Conservation (phyloP, 331 rosid genomes). For the Malus hybrid region DNA sequence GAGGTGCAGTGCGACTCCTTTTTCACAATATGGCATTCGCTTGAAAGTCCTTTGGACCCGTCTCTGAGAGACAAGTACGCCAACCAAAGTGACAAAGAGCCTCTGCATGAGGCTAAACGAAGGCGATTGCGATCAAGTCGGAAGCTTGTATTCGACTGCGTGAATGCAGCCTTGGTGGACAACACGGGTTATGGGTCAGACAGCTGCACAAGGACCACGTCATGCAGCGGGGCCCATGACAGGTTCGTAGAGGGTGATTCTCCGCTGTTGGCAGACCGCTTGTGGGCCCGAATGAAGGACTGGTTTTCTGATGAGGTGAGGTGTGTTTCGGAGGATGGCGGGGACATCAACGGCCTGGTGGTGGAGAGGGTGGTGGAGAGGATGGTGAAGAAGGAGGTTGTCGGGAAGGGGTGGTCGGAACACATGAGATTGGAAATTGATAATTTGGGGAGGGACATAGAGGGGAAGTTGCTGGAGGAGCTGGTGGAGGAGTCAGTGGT, state of each 20-base stretch:
- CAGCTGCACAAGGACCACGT: constrained; percentile 17
- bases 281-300: constrained; percentile 66
- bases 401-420: constrained; percentile 62
- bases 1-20: constrained; percentile 28
- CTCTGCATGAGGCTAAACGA: constrained; percentile 57
- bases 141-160: constrained; percentile 79
- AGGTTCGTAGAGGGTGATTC: constrained; percentile 31
- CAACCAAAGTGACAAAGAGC: constrained; percentile 39
- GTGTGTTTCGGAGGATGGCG: constrained; percentile 47
- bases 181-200: constrained; percentile 37
- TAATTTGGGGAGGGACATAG: constrained; percentile 62
- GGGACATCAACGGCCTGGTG: constrained; percentile 62
- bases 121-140: constrained; percentile 61
- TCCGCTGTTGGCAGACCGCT: constrained; percentile 40
- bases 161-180: constrained; percentile 54
- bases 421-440: constrained; percentile 53
- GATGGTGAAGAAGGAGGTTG: constrained; percentile 65
- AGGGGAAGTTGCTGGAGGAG: constrained; percentile 55
- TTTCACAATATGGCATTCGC: constrained; percentile 57
- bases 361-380: constrained; percentile 30
- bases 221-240: constrained; percentile 25
- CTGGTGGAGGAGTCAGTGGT: constrained; percentile 64
- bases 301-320: constrained; percentile 45
- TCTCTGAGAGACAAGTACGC: constrained; percentile 68
- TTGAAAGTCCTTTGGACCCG: constrained; percentile 72